Evolutionary conservation across 2,329 filamentous ascomycete genomes (phyloP).

Genomic region (Cordyceps tenuipes): DNA sequence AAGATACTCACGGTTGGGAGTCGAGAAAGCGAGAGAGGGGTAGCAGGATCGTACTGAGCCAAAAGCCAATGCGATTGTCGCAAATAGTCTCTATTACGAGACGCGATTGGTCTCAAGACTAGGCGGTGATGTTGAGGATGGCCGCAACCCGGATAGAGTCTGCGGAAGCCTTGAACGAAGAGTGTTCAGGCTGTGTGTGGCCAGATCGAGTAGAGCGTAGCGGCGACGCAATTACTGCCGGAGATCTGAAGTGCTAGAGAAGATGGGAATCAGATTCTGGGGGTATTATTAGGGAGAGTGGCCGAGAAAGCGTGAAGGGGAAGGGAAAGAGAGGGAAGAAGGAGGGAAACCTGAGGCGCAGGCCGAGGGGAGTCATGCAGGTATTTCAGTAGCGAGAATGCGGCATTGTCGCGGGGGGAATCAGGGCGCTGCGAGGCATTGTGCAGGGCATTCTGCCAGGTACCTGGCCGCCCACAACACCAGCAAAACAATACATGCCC

Average conservation of each 20-base stretch:
- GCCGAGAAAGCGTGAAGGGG: not conserved
- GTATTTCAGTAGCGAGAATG: conserved; percentile 17
- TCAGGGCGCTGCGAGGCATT: not conserved
- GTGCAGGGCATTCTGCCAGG: not conserved
- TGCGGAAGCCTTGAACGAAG: not conserved
- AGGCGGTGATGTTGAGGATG: not conserved
- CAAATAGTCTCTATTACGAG: not conserved
- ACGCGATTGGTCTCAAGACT: not conserved
- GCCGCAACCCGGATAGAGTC: not conserved
- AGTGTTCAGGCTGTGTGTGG: not conserved
- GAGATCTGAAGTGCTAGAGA: not conserved
- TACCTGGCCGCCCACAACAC: not conserved
- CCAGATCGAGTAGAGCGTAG: conserved; percentile 10
- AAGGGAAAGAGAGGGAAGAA: conserved; percentile 11
- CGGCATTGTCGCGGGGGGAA: not conserved
- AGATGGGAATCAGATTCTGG: not conserved
- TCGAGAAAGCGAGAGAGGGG: not conserved
- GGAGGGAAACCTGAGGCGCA: conserved; percentile 22
- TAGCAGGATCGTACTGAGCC: not conserved
- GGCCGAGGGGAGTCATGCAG: conserved; percentile 18
- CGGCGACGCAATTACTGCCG: conserved; percentile 3
- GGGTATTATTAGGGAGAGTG: not conserved
- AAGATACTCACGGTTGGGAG: conserved; percentile 1
- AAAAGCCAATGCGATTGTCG: not conserved
- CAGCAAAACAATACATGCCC: not conserved